Base-by-base conservation (phyloP, 2,329 filamentous ascomycete species). In the Cladosporium sp. region DNA sequence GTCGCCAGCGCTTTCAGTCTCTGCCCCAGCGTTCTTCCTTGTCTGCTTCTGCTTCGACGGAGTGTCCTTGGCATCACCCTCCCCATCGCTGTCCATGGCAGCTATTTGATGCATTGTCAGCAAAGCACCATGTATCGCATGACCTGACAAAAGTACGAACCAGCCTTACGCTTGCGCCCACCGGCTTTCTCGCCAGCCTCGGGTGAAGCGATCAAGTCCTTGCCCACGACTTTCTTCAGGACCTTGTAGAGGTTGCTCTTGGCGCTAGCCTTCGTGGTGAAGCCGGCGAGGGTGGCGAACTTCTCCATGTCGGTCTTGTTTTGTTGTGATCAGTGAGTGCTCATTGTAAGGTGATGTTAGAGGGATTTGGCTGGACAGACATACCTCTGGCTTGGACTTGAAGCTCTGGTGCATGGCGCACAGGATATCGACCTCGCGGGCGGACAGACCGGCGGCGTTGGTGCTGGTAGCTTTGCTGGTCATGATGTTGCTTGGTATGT, bases 81-180 rank as follows among this genome's bases (percentile, higher is more conserved):
- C 34, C 4, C 30, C 34, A 3, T 34, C 55, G 10, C 34, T 26
- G 32, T 41, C 55, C 18, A 15, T 18, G 12, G 34, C 32, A 15
- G 32, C 34, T 41, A 28, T 34, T 38, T 3, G 4, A 41, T n/a
- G 2, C 4, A 41, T 15, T 34, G 24, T 38, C 14, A 38, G 30
- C 41, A 47, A 21, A 47, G 41, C 8, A 10, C n/a, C 41, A 12
- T 15, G 41, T 2, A 44, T 44, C 6, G 7, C 18, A 44, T 3
- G 6, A 44, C 3, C 4, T 14, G 41, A 44, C n/a, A 7, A 44
- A 4, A 21, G 7, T 21, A 62, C 59, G 7, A 7, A 62, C 59
- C 47, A 41, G 38, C 54, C 54, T 65, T 65, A 30, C 63, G 63
- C 63, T 65, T 65, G 30, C 47, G 38, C 26, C 54, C 54, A 14